A percentile compares a stretch with the other conserved stretches of the same genome.
These are phyloP conservation scores for Pseudozyma tsukubaensis DNA, from an alignment of 1,284 basidiomycete genomes.

Conservation along the genomic window DNA sequence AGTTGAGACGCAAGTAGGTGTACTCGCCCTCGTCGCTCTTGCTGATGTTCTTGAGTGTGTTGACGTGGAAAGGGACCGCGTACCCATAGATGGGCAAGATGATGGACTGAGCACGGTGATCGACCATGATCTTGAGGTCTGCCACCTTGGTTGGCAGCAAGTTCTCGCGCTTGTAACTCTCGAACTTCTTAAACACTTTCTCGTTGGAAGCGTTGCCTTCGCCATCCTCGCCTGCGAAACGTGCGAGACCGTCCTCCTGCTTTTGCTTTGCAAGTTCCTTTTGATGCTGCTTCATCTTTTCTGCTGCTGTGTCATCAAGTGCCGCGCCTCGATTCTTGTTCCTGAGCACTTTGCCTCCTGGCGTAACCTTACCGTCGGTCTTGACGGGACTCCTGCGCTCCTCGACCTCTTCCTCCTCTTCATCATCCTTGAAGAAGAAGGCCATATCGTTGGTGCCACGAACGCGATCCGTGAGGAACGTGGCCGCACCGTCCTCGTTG, in stretches of 20 bases:
- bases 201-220: slow-evolving; percentile 74
- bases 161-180: slow-evolving; percentile 94
- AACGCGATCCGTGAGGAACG: slow-evolving; percentile 80
- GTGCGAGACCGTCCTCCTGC: slow-evolving; percentile 84
- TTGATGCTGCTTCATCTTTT: slow-evolving; percentile 89
- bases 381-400: slow-evolving; percentile 48
- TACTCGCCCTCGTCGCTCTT: slow-evolving; percentile 97
- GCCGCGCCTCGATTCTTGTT: slow-evolving; percentile 77
- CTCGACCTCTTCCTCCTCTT: slow-evolving; percentile 52
- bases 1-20: slow-evolving; percentile 95
- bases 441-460: slow-evolving; percentile 78
- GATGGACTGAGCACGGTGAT: slow-evolving; percentile 88
- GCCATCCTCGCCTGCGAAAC: slow-evolving; percentile 76
- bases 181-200: slow-evolving; percentile 89
- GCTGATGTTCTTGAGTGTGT: slow-evolving; percentile 96
- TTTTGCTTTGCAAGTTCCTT: slow-evolving; percentile 81
- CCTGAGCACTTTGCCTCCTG: slow-evolving; percentile 64
- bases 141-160: slow-evolving; percentile 76
- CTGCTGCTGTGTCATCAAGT: slow-evolving; percentile 78
- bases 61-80: slow-evolving; percentile 97
- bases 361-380: slow-evolving; percentile 51
- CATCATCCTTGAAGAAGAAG: slow-evolving; percentile 77
- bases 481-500: slow-evolving; percentile 73
- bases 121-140: slow-evolving; percentile 82
- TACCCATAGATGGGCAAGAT: slow-evolving; percentile 93